Evolutionary conservation across 2,329 filamentous ascomycete species (phyloP), one percentile per base, ranked within the genome.

Genomic region (Esteya vermicola): DNA sequence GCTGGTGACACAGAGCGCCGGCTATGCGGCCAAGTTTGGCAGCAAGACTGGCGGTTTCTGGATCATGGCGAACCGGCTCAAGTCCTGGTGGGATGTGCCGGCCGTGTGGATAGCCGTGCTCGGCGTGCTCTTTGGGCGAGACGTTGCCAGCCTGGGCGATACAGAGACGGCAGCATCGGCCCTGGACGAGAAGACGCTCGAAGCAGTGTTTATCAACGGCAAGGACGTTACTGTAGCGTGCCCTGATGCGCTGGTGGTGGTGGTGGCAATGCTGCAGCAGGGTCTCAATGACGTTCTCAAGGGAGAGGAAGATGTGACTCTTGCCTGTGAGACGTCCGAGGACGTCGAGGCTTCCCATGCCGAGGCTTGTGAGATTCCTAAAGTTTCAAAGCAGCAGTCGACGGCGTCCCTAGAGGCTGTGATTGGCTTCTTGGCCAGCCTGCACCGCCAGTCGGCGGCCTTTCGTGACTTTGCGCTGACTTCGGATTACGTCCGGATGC

Each of bases 51-150:
- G 85, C 23, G 93, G 93, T 2, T 95, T 95, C 55, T 69, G 70
- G 26, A 81, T 95, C 45, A 80, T 96, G 75, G 81, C 81, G 28
- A 73, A 82, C 51, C 75, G 85, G 25, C 61, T 98, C 4, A 85
- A 80, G 52, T 69, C 79, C 51, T 95, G 88, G 77, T 98, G 91
- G 89, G 79, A 84, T 51, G 72, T 86, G 14, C 75, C 86, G 3
- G 75, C 77, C 0, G 60, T 96, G 21, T 96, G 91, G 91, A 78
- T 81, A 0, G 79, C 91, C 33, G 86, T 83, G 53, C 84, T 98
- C 57, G 79, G 84, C 39, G 81, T 96, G 19, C 60, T 98, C 3
- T 94, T 98, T 52, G 86, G 84, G 1, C 70, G 77, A 32, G 86
- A 95, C 52, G 74, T 93, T 3, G 10, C 28, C 25, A 26, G 25